Evolutionary conservation across 1,284 basidiomycete species (phyloP).

Genomic region (Sporisorium scitamineum): DNA sequence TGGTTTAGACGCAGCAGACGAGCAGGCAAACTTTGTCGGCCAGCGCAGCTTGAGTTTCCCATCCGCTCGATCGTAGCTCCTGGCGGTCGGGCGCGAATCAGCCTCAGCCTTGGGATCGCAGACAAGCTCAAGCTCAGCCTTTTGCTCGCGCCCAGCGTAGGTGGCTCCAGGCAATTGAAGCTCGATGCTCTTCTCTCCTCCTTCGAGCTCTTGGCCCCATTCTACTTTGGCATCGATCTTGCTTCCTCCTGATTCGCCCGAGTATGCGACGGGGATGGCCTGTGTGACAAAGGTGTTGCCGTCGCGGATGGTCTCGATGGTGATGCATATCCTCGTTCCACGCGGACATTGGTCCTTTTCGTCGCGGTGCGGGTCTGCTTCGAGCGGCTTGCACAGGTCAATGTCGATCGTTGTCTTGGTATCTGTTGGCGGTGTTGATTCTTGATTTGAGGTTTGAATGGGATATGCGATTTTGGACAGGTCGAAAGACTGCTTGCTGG

Average conservation of each 20-base stretch:
- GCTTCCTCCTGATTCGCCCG: conserved; percentile 37
- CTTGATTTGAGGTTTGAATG: conserved; percentile 41
- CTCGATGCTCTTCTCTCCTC: conserved; percentile 50
- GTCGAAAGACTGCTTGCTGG: conserved; percentile 41
- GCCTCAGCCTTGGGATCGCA: conserved; percentile 48
- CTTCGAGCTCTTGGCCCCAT: conserved; percentile 45
- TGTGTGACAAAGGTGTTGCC: conserved; percentile 45
- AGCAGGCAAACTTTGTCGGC: conserved; percentile 53
- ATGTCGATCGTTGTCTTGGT: conserved; percentile 48
- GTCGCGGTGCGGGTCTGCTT: conserved; percentile 24
- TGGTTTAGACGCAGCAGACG: conserved; percentile 26
- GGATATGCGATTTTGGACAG: conserved; percentile 49
- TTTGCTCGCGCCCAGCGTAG: conserved; percentile 43
- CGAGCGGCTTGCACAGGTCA: conserved; percentile 50
- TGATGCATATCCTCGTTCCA: conserved; percentile 55
- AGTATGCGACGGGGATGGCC: conserved; percentile 53
- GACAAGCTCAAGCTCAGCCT: conserved; percentile 48
- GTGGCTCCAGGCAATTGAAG: conserved; percentile 37
- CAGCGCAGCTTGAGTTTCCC: conserved; percentile 49
- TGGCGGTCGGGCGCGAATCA: conserved; percentile 33
- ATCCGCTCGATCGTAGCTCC: conserved; percentile 44
- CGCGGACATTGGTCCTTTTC: conserved; percentile 51
- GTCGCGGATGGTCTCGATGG: conserved; percentile 51
- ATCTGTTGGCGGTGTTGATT: conserved; percentile 46
- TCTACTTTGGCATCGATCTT: conserved; percentile 49